Evolutionary conservation across 2,329 filamentous ascomycete species (phyloP), one percentile per base, ranked within the genome.

Genomic region (Penicillium griseofulvum): DNA sequence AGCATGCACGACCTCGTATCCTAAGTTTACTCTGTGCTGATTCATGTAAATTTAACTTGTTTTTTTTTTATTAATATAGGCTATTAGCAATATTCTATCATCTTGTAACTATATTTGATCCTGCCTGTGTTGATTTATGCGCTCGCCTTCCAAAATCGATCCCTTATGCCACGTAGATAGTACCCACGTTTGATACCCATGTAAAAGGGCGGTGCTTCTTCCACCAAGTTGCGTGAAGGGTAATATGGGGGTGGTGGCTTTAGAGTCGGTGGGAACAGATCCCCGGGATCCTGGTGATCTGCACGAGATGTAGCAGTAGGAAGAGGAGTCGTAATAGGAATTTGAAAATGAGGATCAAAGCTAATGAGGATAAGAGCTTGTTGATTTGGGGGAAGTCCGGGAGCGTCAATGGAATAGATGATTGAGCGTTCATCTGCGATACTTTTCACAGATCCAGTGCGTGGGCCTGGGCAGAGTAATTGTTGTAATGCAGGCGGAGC

Each of bases 381-480:
- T 29, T 71, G 60, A 7, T 52, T 60, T 3, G 53, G 51, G 2
- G 56, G 41, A 2, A 67, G 51, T 6, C 61, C 67, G 0, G 66
- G 58, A 4, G 66, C 63, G 8, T 73, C 64, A 8, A 74, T 66
- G 1, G 73, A 73, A 55, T 77, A 77, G 17, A 77, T 54, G 17
- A 77, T 60, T 1, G 74, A 74, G 12, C 74, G 69, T 39, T 77
- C 74, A 22, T 76, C 74, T 2, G 71, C 65, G 26, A 69, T 54
- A 4, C 71, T 73, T n/a, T 65, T 59, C 14, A 77, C 61, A 14
- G 67, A 60, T 12, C 70, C 68, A 1, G 67, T 65, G n/a, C 66
- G 61, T 6, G 64, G 64, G 17, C 64, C 64, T 9, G 76, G 76
- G 43, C 74, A 77, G 7, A 78, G 70, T 2, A 78, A 60, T 10